These are phyloP conservation scores for Fomitopsis betulina DNA, from an alignment of 1,284 basidiomycete species.

Conservation along the genomic window DNA sequence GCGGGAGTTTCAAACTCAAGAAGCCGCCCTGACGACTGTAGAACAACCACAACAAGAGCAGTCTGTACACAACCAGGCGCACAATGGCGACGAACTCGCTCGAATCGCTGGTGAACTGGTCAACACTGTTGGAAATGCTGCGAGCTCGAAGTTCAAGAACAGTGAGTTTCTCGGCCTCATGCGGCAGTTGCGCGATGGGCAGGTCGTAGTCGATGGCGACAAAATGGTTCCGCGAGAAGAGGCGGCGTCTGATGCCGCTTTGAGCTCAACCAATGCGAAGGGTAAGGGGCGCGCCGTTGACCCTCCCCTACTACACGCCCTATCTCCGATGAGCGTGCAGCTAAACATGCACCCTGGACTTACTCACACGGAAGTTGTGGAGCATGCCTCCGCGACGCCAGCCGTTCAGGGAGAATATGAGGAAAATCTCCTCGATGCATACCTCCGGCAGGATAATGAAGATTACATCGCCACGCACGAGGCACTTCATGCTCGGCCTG, in stretches of 20 bases:
- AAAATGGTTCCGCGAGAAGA: slow-evolving; percentile 61
- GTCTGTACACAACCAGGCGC: slow-evolving; percentile 24
- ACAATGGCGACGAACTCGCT: slow-evolving; percentile 60
- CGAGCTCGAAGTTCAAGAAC: slow-evolving; percentile 85
- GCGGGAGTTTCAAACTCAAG: slow-evolving; percentile 56
- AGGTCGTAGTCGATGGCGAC: slow-evolving; percentile 82
- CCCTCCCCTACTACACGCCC: neutral
- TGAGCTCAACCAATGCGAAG: slow-evolving; percentile 43
- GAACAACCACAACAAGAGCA: slow-evolving; percentile 13
- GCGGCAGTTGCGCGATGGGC: slow-evolving; percentile 78
- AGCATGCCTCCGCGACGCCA: neutral
- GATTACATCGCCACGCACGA: slow-evolving; percentile 41
- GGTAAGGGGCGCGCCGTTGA: slow-evolving; percentile 59
- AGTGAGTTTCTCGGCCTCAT: slow-evolving; percentile 88
- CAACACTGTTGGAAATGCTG: slow-evolving; percentile 62
- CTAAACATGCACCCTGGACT: neutral
- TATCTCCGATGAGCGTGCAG: neutral
- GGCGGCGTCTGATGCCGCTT: slow-evolving; percentile 13
- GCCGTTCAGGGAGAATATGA: slow-evolving; percentile 19
- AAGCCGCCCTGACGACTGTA: slow-evolving; percentile 27
- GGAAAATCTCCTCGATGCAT: slow-evolving; percentile 59
- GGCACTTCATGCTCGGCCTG: slow-evolving; percentile 1
- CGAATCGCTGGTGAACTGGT: slow-evolving; percentile 71
- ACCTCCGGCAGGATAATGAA: slow-evolving; percentile 69
- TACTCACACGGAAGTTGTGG: no score